Evolutionary conservation across 345 rosid genomes (phyloP).

Genomic region (Brassica cretica): DNA sequence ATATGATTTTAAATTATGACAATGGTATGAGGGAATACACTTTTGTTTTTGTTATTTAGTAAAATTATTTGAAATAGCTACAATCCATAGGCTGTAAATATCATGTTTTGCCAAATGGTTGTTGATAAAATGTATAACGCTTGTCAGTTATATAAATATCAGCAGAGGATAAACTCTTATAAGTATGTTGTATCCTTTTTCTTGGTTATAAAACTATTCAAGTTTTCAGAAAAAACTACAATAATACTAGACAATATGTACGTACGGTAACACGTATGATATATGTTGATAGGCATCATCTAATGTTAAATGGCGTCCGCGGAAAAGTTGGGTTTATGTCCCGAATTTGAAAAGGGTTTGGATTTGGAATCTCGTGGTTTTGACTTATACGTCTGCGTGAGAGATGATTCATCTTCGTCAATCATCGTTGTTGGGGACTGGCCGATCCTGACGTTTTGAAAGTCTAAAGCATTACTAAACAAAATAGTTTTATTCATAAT

Average conservation of each 20-base stretch:
- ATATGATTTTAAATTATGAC: neutral
- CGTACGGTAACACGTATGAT: conserved; percentile 8
- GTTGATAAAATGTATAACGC: neutral
- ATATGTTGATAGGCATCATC: neutral
- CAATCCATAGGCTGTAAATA: neutral
- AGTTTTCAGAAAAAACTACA: conserved; percentile 1
- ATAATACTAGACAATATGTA: conserved; percentile 9
- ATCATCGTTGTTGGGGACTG: conserved; percentile 22
- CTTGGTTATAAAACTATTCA: neutral
- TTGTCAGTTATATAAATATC: neutral
- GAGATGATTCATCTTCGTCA: conserved; percentile 30
- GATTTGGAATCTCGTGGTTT: conserved; percentile 34
- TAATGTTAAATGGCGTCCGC: conserved; percentile 1
- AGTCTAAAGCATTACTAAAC: neutral
- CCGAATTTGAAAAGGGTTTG: conserved; percentile 40
- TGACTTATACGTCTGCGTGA: conserved; percentile 29
- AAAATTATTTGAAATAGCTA: neutral
- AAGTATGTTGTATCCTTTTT: neutral
- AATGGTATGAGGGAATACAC: neutral
- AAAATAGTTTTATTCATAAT: neutral
- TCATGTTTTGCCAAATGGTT: neutral
- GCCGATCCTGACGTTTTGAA: conserved; percentile 27
- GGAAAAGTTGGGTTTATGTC: conserved; percentile 19
- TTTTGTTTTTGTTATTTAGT: neutral
- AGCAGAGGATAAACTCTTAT: neutral